Evolutionary conservation across 768 basidiomycete genomes (phyloP), one percentile per base, ranked within the genome.

Genomic region (Boletus pseudo-olivaceus): DNA sequence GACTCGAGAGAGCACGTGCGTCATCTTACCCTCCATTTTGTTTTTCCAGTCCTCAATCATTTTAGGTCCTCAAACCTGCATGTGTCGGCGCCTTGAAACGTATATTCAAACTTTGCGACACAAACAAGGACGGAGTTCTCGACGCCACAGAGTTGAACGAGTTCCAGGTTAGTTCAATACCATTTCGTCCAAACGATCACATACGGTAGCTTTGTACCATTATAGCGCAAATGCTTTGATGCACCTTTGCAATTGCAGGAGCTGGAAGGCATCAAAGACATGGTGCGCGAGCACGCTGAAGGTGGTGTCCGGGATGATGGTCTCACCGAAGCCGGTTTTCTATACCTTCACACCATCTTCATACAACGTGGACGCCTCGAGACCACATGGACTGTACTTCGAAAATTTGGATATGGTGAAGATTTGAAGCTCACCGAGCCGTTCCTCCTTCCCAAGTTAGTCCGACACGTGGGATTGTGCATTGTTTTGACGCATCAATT

Each of bases 61-160:
- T 2, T n/a, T 33, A 95, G 93, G 85, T 90, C 17, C 76, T 99
- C 44, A 99, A 98, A 78, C 90, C 92, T 7, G 90, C 90, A 46
- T 98, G 95, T 65, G 78, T 88, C 26, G 84, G 85, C 38, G 96
- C 96, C 1, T 76, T 99, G 49, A 81, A 82, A 58, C 85, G 96
- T 56, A 97, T 99, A 78, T 99, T 98, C 78, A 95, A 93, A 66
- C 80, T 99, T 14, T 96, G 95, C 64, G 96, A 99, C 69, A 74
- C 85, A 27, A 91, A 98, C 70, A 97, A 98, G 66, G 95, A 98
- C 64, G 94, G 93, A 0, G 74, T 97, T 40, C 76, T 99, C 45
- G 93, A 97, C 60, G 83, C 88, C 11, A 77, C 85, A 20, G 96
- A 99, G 68, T 78, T 99, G 33, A 98, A 98, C 67, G 94, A 97